Evolutionary conservation across 148 eudicot species (phyloP).

Genomic region (Agrostemma githago): DNA sequence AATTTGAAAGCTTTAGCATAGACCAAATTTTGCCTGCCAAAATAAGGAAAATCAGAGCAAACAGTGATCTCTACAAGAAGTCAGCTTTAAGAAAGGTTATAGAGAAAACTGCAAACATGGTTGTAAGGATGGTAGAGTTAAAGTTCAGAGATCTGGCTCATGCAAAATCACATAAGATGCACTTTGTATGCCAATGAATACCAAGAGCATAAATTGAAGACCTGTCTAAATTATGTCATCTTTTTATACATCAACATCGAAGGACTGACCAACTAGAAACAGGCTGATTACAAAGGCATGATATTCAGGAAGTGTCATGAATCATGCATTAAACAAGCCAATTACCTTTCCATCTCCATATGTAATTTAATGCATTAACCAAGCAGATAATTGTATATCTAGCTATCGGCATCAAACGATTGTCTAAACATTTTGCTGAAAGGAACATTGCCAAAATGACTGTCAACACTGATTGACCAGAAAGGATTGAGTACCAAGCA

Average conservation of each 20-base stretch:
- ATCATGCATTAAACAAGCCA: neutral
- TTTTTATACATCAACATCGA: neutral
- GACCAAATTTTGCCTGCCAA: conserved; percentile 49
- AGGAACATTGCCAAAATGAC: neutral
- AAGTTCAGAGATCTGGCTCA: neutral
- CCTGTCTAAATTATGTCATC: neutral
- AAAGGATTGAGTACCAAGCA: neutral
- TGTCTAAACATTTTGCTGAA: neutral
- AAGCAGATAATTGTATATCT: neutral
- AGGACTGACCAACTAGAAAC: neutral
- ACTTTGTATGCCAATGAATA: neutral
- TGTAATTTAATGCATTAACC: neutral
- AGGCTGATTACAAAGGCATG: neutral
- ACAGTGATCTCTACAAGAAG: neutral
- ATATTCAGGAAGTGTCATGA: neutral
- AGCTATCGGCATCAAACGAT: neutral
- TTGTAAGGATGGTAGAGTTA: neutral
- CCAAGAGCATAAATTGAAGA: neutral
- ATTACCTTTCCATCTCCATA: neutral
- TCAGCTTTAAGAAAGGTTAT: neutral
- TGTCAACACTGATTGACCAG: neutral
- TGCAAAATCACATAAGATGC: neutral
- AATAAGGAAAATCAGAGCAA: conserved; percentile 11
- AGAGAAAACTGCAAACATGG: neutral
- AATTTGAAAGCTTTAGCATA: conserved; percentile 52